Percentiles rank a stretch among this genome's conserved stretches.
These are phyloP conservation scores for Selaginella tamariscina DNA, from an alignment of 75 land plant species.

Conservation along the genomic window DNA sequence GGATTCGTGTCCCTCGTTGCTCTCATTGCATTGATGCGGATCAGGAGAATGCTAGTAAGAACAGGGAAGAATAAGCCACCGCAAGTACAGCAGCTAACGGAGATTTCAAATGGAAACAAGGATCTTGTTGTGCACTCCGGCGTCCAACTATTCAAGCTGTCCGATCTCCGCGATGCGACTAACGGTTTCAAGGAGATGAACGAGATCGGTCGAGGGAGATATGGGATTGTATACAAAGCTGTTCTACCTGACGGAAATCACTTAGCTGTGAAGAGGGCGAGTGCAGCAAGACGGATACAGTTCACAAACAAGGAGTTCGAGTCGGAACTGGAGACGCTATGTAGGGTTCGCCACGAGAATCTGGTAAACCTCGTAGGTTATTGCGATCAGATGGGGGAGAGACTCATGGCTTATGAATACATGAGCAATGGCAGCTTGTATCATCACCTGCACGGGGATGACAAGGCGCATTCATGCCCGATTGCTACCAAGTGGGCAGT, in stretches of 20 bases:
- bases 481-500: neutral
- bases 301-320: constrained; percentile 52
- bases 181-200: constrained; percentile 65
- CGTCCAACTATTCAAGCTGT: constrained; percentile 23
- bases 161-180: constrained; percentile 66
- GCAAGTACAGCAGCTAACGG: too few relatives aligned
- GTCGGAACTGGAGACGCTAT: constrained; percentile 51
- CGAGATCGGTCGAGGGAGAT: constrained; percentile 61
- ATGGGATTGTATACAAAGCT: constrained; percentile 65
- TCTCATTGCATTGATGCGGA: too few relatives aligned
- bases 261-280: constrained; percentile 68
- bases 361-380: constrained; percentile 66
- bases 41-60: too few relatives aligned
- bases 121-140: too few relatives aligned
- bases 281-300: constrained; percentile 55
- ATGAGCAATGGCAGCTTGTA: constrained; percentile 52
- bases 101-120: too few relatives aligned
- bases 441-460: constrained; percentile 29
- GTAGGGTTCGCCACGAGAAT: constrained; percentile 41
- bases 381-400: constrained; percentile 39
- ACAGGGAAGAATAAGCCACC: too few relatives aligned
- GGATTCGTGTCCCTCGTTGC: too few relatives aligned
- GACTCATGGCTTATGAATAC: constrained; percentile 40
- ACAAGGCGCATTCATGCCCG: too few relatives aligned
- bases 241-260: constrained; percentile 45